Percentiles rank a stretch among this genome's conserved stretches.
phyloP scores from a whole-genome alignment of 208 protist species.

The Paratrypanosoma confusum region DNA sequence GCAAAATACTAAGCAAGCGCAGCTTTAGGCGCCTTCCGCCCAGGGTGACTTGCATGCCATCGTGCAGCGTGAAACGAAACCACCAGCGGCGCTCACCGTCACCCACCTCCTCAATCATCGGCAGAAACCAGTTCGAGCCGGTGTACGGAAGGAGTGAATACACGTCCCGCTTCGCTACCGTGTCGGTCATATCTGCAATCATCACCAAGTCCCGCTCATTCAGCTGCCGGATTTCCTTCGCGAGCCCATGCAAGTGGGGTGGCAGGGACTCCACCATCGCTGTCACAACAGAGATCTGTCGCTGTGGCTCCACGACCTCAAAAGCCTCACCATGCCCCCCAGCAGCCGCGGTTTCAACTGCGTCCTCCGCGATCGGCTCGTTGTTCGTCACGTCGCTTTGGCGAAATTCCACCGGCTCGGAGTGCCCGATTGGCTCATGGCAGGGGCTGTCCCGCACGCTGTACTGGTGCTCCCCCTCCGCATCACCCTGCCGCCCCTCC shows the following conservation, averaged over 20 bases:
- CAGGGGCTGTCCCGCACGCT: no score
- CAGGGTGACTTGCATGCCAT: constrained; percentile 33
- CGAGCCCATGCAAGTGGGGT: constrained; percentile 35
- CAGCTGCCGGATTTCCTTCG: constrained; percentile 34
- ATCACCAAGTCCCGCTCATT: constrained; percentile 33
- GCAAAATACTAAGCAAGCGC: constrained; percentile 39
- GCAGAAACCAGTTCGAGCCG: constrained; percentile 67
- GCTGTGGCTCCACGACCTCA: no score
- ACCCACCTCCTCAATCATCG: constrained; percentile 27
- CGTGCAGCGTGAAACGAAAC: constrained; percentile 23
- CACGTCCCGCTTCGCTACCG: constrained; percentile 40
- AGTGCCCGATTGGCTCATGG: neutral
- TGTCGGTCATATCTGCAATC: constrained; percentile 37
- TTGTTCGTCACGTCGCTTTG: no score
- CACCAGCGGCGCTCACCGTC: constrained; percentile 23
- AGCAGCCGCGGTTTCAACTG: no score
- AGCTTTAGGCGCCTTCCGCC: constrained; percentile 39
- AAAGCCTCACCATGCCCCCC: no score
- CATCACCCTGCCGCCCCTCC: no score
- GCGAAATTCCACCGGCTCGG: neutral
- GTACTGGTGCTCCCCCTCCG: no score
- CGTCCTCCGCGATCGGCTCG: no score
- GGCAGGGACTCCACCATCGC: constrained; percentile 27
- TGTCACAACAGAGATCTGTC: no score
- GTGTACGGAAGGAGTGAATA: constrained; percentile 69